Conservation (phyloP, 208 protist genomes). For the Trypanosoma caninum region DNA sequence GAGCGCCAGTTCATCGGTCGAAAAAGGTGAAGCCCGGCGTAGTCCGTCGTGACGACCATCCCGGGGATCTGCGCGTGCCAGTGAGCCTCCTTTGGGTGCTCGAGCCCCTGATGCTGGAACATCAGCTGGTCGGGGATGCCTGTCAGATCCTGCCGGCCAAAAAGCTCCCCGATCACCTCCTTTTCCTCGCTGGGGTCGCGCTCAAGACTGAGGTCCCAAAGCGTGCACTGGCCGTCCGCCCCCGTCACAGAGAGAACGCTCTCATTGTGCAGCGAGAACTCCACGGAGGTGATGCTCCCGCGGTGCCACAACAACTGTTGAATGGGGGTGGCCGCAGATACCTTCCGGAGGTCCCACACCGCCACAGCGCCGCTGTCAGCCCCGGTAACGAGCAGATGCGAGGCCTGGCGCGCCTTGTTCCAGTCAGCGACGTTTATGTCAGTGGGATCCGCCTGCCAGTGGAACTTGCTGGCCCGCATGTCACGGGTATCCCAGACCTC, state of each 20-base stretch:
- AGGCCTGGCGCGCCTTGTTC: conserved; percentile 87
- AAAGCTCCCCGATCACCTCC: conserved; percentile 75
- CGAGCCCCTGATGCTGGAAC: conserved; percentile 97
- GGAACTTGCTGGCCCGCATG: conserved; percentile 68
- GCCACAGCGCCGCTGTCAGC: conserved; percentile 95
- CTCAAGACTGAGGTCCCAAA: conserved; percentile 98
- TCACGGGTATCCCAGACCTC: conserved; percentile 93
- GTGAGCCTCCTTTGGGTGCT: conserved; percentile 97
- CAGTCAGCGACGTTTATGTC: conserved; percentile 98
- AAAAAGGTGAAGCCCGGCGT: conserved; percentile 96
- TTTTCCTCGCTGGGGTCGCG: conserved; percentile 92
- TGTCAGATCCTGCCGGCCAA: conserved; percentile 71
- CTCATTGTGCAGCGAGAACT: conserved; percentile 96
- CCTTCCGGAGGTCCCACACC: conserved; percentile 96
- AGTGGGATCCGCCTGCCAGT: conserved; percentile 72
- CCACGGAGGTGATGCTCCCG: conserved; percentile 94
- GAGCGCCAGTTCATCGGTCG: conserved; percentile 94
- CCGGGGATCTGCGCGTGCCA: conserved; percentile 97
- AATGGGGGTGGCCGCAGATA: conserved; percentile 54
- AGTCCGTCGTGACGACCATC: conserved; percentile 94
- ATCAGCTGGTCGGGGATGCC: conserved; percentile 95
- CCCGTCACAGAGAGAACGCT: conserved; percentile 93
- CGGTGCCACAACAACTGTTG: conserved; percentile 93
- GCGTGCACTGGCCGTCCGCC: conserved; percentile 93
- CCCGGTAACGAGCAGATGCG: conserved; percentile 96